Conservation (phyloP, 192 early-diverging fungal genomes). For the Coemansia sp. region DNA sequence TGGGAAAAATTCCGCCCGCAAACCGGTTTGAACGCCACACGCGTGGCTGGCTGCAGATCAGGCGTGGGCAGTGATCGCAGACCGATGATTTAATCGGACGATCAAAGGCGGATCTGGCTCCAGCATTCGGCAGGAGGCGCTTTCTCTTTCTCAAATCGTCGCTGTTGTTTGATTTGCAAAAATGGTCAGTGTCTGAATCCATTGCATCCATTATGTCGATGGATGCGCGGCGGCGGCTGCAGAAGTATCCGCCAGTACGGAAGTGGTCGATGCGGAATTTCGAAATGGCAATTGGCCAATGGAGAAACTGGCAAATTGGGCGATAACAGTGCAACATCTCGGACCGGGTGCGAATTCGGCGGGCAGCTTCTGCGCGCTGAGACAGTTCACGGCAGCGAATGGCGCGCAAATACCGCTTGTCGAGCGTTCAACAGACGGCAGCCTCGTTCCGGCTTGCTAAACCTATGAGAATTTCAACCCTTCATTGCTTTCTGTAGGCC, state of each 20-base stretch:
- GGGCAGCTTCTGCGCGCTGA: no score
- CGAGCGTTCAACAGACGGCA: no score
- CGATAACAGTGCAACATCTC: no score
- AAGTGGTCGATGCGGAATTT: slow-evolving; percentile 6
- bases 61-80: neutral
- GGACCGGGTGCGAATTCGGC: no score
- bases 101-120: neutral
- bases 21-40: neutral
- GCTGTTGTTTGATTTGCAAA: neutral
- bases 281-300: no score
- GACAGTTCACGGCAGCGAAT: no score
- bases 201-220: slow-evolving; percentile 8
- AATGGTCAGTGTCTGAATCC: slow-evolving; percentile 46
- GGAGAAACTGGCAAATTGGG: no score
- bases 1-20: neutral
- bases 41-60: no score
- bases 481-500: slow-evolving; percentile 47
- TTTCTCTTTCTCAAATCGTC: neutral
- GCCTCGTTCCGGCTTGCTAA: no score
- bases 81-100: neutral
- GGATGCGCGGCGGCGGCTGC: no score
- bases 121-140: neutral
- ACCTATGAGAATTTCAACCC: neutral
- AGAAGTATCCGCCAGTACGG: no score
- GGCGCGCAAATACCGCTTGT: no score